phyloP scores from a whole-genome alignment of 176 grass and related monocot genomes.

The Carex littledalei region DNA sequence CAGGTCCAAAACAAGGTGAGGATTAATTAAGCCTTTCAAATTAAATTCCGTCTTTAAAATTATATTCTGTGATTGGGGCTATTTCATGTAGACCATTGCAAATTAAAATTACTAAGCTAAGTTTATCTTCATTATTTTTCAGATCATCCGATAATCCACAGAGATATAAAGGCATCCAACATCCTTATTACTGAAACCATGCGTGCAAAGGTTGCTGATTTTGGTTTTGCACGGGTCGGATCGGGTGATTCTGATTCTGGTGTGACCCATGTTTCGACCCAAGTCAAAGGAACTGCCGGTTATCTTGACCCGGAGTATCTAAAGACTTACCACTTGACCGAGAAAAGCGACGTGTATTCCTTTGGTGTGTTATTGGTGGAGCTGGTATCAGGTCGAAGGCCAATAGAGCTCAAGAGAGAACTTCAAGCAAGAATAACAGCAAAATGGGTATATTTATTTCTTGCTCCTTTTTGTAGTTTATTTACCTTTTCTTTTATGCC shows the following conservation, averaged over 20 bases:
- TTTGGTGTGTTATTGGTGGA: conserved; percentile 83
- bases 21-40: neutral
- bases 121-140: conserved; percentile 2
- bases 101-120: neutral
- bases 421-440: conserved; percentile 56
- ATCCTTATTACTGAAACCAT: conserved; percentile 71
- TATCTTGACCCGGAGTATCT: conserved; percentile 98
- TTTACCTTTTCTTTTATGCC: neutral
- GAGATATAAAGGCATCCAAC: conserved; percentile 53
- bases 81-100: neutral
- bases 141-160: conserved; percentile 66
- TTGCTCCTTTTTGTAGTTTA: neutral
- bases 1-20: neutral
- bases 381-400: conserved; percentile 50
- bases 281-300: conserved; percentile 92
- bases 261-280: conserved; percentile 50
- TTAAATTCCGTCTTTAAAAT: neutral
- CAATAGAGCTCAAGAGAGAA: conserved; percentile 63
- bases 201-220: conserved; percentile 91
- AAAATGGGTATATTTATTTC: conserved; percentile 49
- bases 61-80: neutral
- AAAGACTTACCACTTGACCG: conserved; percentile 84
- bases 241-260: conserved; percentile 17
- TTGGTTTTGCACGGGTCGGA: conserved; percentile 77
- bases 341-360: conserved; percentile 94